Conservation (phyloP, 2,329 filamentous ascomycete genomes). For the Clarireedia sp. region DNA sequence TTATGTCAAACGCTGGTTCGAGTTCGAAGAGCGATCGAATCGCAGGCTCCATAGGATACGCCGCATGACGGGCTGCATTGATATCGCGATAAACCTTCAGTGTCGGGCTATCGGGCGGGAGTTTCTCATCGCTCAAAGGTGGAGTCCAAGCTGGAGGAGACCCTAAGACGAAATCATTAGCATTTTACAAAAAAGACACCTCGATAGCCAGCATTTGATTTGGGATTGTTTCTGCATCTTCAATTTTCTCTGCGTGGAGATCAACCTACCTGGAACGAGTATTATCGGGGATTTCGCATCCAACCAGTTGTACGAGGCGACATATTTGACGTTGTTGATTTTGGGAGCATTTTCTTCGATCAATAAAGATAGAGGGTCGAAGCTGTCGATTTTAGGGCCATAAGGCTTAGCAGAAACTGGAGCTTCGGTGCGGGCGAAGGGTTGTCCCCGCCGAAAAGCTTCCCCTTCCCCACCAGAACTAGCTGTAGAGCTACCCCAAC, state of each 20-base stretch:
- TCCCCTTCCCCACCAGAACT: neutral
- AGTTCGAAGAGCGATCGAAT: slow-evolving; percentile 33
- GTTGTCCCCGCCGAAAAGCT: neutral
- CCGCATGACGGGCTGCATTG: slow-evolving; percentile 35
- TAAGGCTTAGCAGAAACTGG: slow-evolving; percentile 8
- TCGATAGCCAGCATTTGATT: no score
- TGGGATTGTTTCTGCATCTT: neutral
- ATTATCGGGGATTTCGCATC: slow-evolving; percentile 32
- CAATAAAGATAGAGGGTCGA: slow-evolving; percentile 14
- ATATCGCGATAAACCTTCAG: slow-evolving; percentile 34
- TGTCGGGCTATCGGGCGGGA: slow-evolving; percentile 36
- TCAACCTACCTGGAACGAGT: slow-evolving; percentile 36
- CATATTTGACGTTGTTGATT: slow-evolving; percentile 35
- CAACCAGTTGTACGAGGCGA: slow-evolving; percentile 47
- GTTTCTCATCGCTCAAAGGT: slow-evolving; percentile 24
- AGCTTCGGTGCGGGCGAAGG: neutral
- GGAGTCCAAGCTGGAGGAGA: slow-evolving; percentile 45
- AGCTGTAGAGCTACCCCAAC: neutral
- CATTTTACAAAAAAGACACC: neutral
- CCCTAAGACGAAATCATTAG: slow-evolving; percentile 30
- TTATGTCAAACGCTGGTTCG: slow-evolving; percentile 30
- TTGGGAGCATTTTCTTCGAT: slow-evolving; percentile 20
- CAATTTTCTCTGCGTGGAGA: neutral
- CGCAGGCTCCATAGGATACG: slow-evolving; percentile 35
- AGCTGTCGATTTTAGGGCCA: slow-evolving; percentile 15